Percentiles rank a stretch among this genome's conserved stretches.
Conservation (phyloP, 2,329 filamentous ascomycete species). For the Ophiostoma tasmaniense region DNA sequence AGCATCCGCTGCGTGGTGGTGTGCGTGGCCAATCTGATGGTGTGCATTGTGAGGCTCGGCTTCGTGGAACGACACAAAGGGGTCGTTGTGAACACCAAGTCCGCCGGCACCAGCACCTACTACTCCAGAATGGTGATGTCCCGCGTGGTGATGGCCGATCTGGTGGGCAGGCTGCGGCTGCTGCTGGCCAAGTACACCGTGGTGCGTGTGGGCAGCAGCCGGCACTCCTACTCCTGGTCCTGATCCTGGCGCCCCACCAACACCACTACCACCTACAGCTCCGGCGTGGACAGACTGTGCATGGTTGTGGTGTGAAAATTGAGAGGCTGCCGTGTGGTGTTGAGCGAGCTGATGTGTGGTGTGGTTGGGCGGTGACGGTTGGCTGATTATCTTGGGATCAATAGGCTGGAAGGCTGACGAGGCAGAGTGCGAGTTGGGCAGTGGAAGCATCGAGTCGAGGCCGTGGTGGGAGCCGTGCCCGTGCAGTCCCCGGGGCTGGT, state of each 20-base stretch:
- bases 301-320: constrained; percentile 5
- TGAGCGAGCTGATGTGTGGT: background rate
- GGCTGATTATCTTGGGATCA: constrained; percentile 51
- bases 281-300: background rate
- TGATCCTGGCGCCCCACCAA: too few species aligned
- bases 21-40: constrained; percentile 20
- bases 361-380: constrained; percentile 26
- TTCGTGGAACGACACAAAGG: constrained; percentile 32
- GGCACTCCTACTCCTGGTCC: background rate
- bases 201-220: background rate
- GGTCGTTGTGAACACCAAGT: constrained; percentile 20
- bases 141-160: constrained; percentile 22
- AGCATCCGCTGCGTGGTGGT: constrained; percentile 33
- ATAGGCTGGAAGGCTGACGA: constrained; percentile 40
- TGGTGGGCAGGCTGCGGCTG: constrained; percentile 5
- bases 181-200: background rate
- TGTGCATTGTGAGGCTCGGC: constrained; percentile 28
- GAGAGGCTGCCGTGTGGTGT: background rate
- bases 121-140: constrained; percentile 20
- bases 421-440: constrained; percentile 23
- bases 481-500: constrained; percentile 27
- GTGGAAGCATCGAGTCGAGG: constrained; percentile 19
- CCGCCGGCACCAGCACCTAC: background rate
- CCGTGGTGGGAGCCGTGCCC: constrained; percentile 27
- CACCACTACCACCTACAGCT: background rate